Evolutionary conservation across 2,329 filamentous ascomycete species (phyloP).

Genomic region (Bertia moriformis): DNA sequence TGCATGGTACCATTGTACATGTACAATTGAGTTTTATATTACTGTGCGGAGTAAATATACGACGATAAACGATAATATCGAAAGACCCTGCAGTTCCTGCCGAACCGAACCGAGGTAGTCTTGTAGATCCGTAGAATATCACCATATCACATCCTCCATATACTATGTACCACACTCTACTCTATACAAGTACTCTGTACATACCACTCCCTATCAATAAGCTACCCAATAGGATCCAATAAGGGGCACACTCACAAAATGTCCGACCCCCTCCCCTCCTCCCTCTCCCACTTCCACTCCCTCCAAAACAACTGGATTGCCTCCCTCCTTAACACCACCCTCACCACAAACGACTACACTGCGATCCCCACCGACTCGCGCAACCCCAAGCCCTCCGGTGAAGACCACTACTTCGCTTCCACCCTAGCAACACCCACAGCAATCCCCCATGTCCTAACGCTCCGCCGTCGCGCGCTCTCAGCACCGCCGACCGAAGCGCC

Average conservation of each 20-base stretch:
- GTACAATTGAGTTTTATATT: too few relatives aligned
- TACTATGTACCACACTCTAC: too few relatives aligned
- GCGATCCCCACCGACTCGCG: slow-evolving; percentile 10
- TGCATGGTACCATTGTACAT: too few relatives aligned
- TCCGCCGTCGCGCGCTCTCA: slow-evolving; percentile 15
- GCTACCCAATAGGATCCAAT: too few relatives aligned
- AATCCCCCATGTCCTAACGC: slow-evolving; percentile 22
- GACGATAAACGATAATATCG: too few relatives aligned
- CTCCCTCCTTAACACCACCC: neutral
- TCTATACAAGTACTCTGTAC: too few relatives aligned
- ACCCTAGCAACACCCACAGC: slow-evolving; percentile 20
- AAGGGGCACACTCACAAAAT: neutral
- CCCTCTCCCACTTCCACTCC: neutral
- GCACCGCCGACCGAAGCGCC: slow-evolving; percentile 7
- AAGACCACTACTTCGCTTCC: slow-evolving; percentile 23
- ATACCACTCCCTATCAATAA: too few relatives aligned
- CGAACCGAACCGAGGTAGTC: too few relatives aligned
- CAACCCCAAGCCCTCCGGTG: slow-evolving; percentile 19
- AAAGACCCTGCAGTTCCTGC: too few relatives aligned
- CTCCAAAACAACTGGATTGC: neutral
- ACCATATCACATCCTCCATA: too few relatives aligned
- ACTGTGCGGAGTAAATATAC: too few relatives aligned
- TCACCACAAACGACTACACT: neutral
- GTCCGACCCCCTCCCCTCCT: neutral
- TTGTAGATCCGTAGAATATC: too few relatives aligned